Percentiles rank a stretch among this genome's conserved stretches.
Evolutionary conservation across 1,284 basidiomycete species (phyloP).

Genomic region (Cryptococcus sp.): DNA sequence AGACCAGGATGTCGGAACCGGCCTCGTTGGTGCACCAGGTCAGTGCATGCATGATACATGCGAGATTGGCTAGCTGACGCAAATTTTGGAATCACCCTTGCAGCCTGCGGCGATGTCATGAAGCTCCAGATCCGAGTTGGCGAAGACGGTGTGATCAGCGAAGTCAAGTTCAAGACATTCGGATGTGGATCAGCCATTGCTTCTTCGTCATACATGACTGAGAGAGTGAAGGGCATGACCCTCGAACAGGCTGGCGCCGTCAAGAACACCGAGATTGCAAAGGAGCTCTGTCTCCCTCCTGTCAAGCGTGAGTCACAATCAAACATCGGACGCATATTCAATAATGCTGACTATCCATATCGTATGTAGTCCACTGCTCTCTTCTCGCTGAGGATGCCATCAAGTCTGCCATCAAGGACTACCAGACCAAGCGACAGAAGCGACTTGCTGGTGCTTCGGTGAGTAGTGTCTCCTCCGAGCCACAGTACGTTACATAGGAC

Average conservation of each 20-base stretch:
- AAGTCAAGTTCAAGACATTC: constrained; percentile 99
- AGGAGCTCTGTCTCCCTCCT: constrained; percentile 91
- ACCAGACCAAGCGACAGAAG: constrained; percentile 72
- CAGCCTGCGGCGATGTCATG: constrained; percentile 77
- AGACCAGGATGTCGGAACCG: constrained; percentile 90
- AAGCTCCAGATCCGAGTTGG: constrained; percentile 98
- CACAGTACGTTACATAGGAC: too few relatives aligned
- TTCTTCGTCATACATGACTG: constrained; percentile 95
- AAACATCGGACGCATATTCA: neutral
- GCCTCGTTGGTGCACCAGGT: constrained; percentile 97
- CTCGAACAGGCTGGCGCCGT: constrained; percentile 94
- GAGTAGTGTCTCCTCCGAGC: too few relatives aligned
- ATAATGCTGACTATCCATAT: neutral
- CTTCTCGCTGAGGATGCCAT: constrained; percentile 99
- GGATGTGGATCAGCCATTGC: constrained; percentile 90
- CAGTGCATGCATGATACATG: constrained; percentile 54
- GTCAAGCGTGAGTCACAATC: constrained; percentile 87
- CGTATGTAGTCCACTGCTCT: constrained; percentile 57
- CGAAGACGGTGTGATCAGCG: constrained; percentile 85
- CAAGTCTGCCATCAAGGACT: constrained; percentile 87
- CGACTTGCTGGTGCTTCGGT: constrained; percentile 31
- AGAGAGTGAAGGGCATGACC: constrained; percentile 92
- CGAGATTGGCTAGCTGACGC: neutral
- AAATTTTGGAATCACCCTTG: neutral
- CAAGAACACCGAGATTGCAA: constrained; percentile 99